Percentiles rank a stretch among this genome's conserved stretches.
phyloP scores from a whole-genome alignment of 768 basidiomycete genomes.

The Exsudoporus frostii region DNA sequence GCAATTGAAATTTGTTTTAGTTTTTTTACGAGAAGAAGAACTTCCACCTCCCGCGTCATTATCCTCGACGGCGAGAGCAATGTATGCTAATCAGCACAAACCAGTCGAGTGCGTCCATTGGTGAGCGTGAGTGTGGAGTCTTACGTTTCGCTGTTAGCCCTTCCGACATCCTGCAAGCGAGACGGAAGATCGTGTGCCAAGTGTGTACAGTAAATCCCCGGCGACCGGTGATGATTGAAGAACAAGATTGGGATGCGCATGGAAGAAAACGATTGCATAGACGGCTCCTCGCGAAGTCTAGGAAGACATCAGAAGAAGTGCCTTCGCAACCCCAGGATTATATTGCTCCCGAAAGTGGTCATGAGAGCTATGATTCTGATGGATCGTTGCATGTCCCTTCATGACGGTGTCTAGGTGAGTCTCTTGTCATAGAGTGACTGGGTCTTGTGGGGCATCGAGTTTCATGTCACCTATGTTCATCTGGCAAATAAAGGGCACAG shows the following conservation, averaged over 20 bases:
- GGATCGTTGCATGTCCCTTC: background rate
- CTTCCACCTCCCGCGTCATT: slow-evolving; percentile 58
- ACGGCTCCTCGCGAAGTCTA: slow-evolving; percentile 38
- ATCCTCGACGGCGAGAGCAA: slow-evolving; percentile 50
- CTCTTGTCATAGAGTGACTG: background rate
- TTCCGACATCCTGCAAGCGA: slow-evolving; percentile 47
- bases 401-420: slow-evolving; percentile 14
- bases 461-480: background rate
- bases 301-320: slow-evolving; percentile 6
- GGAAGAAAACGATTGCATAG: slow-evolving; percentile 53
- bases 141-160: slow-evolving; percentile 45
- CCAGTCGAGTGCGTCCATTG: slow-evolving; percentile 42
- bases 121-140: background rate
- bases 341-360: background rate
- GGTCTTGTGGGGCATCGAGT: background rate
- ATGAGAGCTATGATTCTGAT: slow-evolving; percentile 1
- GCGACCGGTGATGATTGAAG: slow-evolving; percentile 65
- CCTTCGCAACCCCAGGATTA: background rate
- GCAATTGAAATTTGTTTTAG: slow-evolving; percentile 26
- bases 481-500: background rate
- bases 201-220: slow-evolving; percentile 57
- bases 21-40: slow-evolving; percentile 46
- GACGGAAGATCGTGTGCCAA: slow-evolving; percentile 56
- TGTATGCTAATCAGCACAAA: slow-evolving; percentile 48
- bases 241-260: slow-evolving; percentile 54